A percentile compares a stretch with the other conserved stretches of the same genome.
Conservation (phyloP, 2,329 filamentous ascomycete genomes). For the Aspergillus melleus region DNA sequence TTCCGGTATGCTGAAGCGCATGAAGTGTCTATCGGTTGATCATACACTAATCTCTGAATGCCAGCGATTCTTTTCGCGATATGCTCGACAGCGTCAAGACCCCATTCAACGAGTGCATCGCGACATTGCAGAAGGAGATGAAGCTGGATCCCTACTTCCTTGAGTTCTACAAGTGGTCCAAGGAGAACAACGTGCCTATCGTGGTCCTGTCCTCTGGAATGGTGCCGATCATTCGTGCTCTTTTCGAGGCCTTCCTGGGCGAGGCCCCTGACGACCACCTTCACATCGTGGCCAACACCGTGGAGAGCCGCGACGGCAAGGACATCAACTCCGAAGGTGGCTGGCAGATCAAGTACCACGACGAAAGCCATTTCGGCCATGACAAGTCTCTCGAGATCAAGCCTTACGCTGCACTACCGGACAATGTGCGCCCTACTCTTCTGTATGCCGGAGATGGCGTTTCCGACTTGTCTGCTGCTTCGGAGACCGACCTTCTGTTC, state of each 20-base stretch:
- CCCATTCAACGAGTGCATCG: slow-evolving; percentile 79
- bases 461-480: slow-evolving; percentile 85
- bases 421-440: slow-evolving; percentile 70
- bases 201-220: slow-evolving; percentile 92
- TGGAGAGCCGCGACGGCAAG: slow-evolving; percentile 66
- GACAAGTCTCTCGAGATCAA: slow-evolving; percentile 93
- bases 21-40: neutral
- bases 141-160: slow-evolving; percentile 84
- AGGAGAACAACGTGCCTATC: slow-evolving; percentile 80
- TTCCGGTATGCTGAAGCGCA: slow-evolving; percentile 60
- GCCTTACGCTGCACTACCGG: slow-evolving; percentile 71
- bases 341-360: slow-evolving; percentile 86
- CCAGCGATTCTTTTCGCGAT: slow-evolving; percentile 74
- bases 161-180: slow-evolving; percentile 82
- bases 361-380: slow-evolving; percentile 89
- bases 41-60: slow-evolving; percentile 4
- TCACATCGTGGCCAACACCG: slow-evolving; percentile 88
- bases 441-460: slow-evolving; percentile 97
- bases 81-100: slow-evolving; percentile 87
- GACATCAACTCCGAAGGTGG: slow-evolving; percentile 75
- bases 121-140: slow-evolving; percentile 77
- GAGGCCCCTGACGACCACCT: slow-evolving; percentile 68
- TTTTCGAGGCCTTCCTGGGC: slow-evolving; percentile 80
- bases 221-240: slow-evolving; percentile 82
- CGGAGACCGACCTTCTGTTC: slow-evolving; percentile 90